Percentiles rank a stretch among this genome's conserved stretches.
Conservation (phyloP, 148 eudicot species). For the Fagopyrum esculentum region DNA sequence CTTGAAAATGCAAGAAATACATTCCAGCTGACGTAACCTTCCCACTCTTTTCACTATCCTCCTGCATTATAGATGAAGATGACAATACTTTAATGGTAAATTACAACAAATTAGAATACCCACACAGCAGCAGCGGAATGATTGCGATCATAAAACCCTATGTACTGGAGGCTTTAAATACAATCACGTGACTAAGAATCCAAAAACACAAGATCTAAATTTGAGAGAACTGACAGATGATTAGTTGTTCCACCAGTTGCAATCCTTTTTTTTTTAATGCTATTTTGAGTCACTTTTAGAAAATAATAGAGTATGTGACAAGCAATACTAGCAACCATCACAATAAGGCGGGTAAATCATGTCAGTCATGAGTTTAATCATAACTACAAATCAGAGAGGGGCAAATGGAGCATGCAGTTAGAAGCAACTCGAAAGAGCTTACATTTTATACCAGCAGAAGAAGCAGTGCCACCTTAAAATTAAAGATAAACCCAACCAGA, state of each 20-base stretch:
- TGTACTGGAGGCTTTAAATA: neutral
- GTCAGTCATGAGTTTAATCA: neutral
- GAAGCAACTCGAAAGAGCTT: neutral
- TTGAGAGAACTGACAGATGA: neutral
- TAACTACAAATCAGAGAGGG: neutral
- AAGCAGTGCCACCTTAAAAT: neutral
- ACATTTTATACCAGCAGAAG: neutral
- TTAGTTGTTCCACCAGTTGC: neutral
- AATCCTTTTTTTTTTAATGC: neutral
- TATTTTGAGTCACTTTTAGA: neutral
- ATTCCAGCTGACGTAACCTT: constrained; percentile 95
- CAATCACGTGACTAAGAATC: neutral
- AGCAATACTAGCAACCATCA: neutral
- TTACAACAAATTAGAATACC: neutral
- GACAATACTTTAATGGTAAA: neutral
- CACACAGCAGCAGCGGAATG: neutral
- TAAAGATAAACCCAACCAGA: neutral
- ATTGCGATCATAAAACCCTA: neutral
- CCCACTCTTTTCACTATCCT: constrained; percentile 93
- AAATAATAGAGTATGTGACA: neutral
- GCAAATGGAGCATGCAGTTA: neutral
- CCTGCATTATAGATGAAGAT: constrained; percentile 33
- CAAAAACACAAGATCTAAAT: neutral
- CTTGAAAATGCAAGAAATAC: constrained; percentile 99
- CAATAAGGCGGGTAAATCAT: neutral